phyloP scores from a whole-genome alignment of 2,329 filamentous ascomycete species.

The Sclerotinia spermophila region DNA sequence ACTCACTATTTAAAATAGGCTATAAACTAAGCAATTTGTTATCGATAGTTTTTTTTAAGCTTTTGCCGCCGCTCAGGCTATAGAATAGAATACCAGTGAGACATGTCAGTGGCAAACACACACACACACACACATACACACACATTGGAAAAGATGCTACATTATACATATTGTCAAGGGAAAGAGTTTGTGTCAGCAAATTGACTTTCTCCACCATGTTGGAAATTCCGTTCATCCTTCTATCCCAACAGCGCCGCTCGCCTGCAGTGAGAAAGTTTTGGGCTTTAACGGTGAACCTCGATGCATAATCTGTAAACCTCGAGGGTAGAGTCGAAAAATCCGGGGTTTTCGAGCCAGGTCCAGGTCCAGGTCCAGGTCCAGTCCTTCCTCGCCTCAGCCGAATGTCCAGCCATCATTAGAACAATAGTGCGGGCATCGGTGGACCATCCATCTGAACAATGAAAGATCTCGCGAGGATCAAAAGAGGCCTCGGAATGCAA shows the following conservation, averaged over 20 bases:
- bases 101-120: constrained; percentile 16
- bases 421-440: constrained; percentile 14
- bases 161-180: neutral
- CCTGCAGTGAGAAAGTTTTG: neutral
- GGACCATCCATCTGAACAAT: neutral
- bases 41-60: constrained; percentile 14
- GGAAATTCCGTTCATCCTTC: constrained; percentile 1
- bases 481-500: neutral
- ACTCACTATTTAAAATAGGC: neutral
- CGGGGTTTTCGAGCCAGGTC: constrained; percentile 13
- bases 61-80: neutral
- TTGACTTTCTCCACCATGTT: neutral
- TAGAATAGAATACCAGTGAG: neutral
- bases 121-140: no score
- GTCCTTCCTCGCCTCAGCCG: constrained; percentile 6
- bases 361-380: constrained; percentile 12
- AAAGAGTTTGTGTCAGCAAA: neutral
- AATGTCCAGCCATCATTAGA: neutral
- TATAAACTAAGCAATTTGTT: neutral
- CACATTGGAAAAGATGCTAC: neutral
- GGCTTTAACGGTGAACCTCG: constrained; percentile 13
- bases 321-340: constrained; percentile 14
- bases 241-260: constrained; percentile 1
- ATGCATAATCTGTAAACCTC: constrained; percentile 13
- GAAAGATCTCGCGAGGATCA: neutral